phyloP scores from a whole-genome alignment of 495 filamentous ascomycete genomes.

The Venustampulla echinocandica region DNA sequence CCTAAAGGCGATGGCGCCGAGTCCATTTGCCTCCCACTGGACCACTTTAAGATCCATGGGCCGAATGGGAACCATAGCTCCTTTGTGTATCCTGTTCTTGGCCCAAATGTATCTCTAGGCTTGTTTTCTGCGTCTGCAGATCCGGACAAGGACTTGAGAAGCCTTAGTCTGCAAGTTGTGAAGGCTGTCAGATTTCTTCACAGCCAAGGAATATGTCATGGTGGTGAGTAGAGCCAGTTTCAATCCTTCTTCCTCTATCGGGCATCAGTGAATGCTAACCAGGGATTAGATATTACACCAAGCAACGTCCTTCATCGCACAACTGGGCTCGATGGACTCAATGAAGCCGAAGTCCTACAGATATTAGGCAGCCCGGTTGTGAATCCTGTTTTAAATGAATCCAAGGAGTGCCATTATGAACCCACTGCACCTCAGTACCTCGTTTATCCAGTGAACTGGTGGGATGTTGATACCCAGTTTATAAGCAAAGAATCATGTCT shows the following conservation, averaged over 20 bases:
- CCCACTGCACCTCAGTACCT: constrained; percentile 23
- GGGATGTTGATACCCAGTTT: constrained; percentile 8
- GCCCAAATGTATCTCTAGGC: constrained; percentile 21
- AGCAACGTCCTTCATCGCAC: constrained; percentile 24
- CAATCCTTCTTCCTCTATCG: background rate
- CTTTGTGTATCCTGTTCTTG: constrained; percentile 27
- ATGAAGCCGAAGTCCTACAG: constrained; percentile 17
- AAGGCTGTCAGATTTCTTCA: constrained; percentile 26
- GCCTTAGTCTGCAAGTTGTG: constrained; percentile 21
- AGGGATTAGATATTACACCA: constrained; percentile 24
- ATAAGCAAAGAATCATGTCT: background rate
- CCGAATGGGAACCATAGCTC: constrained; percentile 30
- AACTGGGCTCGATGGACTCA: constrained; percentile 13
- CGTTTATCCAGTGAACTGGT: constrained; percentile 16
- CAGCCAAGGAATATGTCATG: constrained; percentile 25
- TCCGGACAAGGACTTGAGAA: constrained; percentile 6
- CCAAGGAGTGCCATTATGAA: constrained; percentile 6
- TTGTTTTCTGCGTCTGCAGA: constrained; percentile 5
- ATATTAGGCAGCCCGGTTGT: constrained; percentile 20
- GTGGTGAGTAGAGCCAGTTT: constrained; percentile 23
- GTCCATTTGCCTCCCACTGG: constrained; percentile 18
- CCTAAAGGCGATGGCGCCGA: no score
- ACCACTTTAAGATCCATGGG: constrained; percentile 26
- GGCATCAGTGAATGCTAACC: constrained; percentile 6
- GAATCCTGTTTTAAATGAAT: constrained; percentile 9